Conservation (phyloP, 2,329 filamentous ascomycete species). For the Ophiobolus disseminans region DNA sequence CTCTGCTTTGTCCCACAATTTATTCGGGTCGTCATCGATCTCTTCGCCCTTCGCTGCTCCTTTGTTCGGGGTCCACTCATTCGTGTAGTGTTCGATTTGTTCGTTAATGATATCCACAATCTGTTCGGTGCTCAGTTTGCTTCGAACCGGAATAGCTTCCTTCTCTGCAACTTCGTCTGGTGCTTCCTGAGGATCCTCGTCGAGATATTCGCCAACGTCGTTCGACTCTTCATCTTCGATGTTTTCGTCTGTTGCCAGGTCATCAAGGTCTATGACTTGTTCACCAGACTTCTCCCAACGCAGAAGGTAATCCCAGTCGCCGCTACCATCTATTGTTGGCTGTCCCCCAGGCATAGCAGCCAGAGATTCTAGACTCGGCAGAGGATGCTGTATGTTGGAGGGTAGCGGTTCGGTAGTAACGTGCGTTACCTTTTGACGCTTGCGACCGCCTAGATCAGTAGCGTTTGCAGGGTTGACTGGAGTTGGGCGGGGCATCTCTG, state of each 20-base stretch:
- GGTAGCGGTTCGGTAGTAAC: conserved; percentile 1
- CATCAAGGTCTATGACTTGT: background rate
- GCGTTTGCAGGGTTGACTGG: background rate
- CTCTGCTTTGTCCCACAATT: conserved; percentile 32
- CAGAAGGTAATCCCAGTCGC: conserved; percentile 41
- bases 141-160: background rate
- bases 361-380: background rate
- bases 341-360: background rate
- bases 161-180: conserved; percentile 6
- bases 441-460: background rate
- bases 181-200: conserved; percentile 8
- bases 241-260: conserved; percentile 10
- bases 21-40: conserved; percentile 18
- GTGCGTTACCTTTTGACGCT: conserved; percentile 10
- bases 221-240: conserved; percentile 13
- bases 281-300: conserved; percentile 14
- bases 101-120: conserved; percentile 37
- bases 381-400: background rate
- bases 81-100: conserved; percentile 24
- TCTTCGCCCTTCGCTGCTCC: conserved; percentile 9
- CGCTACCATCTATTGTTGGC: background rate
- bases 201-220: conserved; percentile 9
- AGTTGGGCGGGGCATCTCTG: background rate
- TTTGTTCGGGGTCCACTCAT: conserved; percentile 29
- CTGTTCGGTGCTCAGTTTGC: conserved; percentile 21